phyloP scores from a whole-genome alignment of 2,329 filamentous ascomycete genomes.

The Fusarium sp. region DNA sequence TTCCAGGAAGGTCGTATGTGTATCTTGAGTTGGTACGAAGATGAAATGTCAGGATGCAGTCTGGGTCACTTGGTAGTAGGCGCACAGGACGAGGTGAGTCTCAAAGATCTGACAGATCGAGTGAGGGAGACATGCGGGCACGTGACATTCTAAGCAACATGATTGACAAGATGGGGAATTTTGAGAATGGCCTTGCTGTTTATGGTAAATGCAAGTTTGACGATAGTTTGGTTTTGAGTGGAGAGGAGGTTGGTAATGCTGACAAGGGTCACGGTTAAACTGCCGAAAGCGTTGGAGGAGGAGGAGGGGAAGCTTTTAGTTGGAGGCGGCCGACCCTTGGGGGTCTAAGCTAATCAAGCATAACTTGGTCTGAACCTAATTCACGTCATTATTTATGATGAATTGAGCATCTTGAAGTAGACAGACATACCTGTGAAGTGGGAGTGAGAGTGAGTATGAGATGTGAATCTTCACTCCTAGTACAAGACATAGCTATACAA shows the following conservation, averaged over 20 bases:
- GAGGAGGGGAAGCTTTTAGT: background rate
- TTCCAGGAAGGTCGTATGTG: constrained; percentile 46
- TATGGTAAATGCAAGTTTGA: background rate
- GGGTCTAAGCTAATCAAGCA: background rate
- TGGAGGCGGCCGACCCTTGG: constrained; percentile 30
- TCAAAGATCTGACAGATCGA: constrained; percentile 39
- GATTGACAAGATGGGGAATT: background rate
- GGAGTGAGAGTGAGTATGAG: background rate
- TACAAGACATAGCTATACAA: background rate
- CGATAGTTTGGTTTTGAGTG: background rate
- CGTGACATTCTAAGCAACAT: constrained; percentile 44
- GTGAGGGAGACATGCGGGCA: constrained; percentile 45
- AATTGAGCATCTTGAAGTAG: background rate
- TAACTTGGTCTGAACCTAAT: constrained; percentile 1
- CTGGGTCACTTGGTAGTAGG: constrained; percentile 49
- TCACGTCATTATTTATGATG: background rate
- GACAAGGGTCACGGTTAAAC: background rate
- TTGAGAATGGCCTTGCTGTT: background rate
- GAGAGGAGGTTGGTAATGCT: constrained; percentile 1
- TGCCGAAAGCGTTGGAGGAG: background rate
- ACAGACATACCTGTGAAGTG: background rate
- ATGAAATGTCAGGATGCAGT: constrained; percentile 40
- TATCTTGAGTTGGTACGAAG: constrained; percentile 50
- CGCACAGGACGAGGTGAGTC: constrained; percentile 37
- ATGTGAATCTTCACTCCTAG: background rate